Conservation (phyloP, 805 yeast species). For the Starmerella floricola region DNA sequence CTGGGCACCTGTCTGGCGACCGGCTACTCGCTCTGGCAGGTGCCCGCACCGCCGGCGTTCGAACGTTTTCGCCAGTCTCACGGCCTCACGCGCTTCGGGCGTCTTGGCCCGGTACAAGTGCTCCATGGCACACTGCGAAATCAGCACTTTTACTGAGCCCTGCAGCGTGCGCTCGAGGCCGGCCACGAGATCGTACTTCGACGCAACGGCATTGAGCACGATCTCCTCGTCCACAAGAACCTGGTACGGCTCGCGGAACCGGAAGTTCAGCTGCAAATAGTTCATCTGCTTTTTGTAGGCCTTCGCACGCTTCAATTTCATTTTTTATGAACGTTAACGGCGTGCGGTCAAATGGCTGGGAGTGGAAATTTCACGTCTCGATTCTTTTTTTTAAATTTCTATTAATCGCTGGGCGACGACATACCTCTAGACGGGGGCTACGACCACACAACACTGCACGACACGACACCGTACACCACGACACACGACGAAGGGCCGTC, state of each 20-base stretch:
- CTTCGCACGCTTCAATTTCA: conserved; percentile 96
- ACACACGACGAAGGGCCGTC: too few species aligned
- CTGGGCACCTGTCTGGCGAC: too few species aligned
- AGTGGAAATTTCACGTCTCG: not conserved
- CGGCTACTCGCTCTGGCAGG: conserved; percentile 21
- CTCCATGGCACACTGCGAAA: conserved; percentile 91
- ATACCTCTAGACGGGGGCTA: too few species aligned
- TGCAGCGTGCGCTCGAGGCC: conserved; percentile 74
- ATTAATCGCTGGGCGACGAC: too few species aligned
- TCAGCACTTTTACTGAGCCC: conserved; percentile 74
- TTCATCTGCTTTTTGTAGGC: conserved; percentile 87
- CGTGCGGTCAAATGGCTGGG: not conserved
- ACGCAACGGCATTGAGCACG: conserved; percentile 49
- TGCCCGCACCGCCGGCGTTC: conserved; percentile 94
- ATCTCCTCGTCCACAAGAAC: conserved; percentile 74
- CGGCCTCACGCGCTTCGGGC: conserved; percentile 45
- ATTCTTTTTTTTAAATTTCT: not conserved
- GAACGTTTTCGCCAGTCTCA: conserved; percentile 64
- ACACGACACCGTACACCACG: too few species aligned
- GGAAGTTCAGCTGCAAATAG: conserved; percentile 71
- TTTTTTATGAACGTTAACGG: conserved; percentile 27
- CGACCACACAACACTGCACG: too few species aligned
- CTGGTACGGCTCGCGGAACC: conserved; percentile 89
- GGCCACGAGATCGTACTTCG: conserved; percentile 67
- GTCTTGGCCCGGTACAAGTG: conserved; percentile 60